phyloP scores from a whole-genome alignment of 441 rosid species.

The Geranium incanum region DNA sequence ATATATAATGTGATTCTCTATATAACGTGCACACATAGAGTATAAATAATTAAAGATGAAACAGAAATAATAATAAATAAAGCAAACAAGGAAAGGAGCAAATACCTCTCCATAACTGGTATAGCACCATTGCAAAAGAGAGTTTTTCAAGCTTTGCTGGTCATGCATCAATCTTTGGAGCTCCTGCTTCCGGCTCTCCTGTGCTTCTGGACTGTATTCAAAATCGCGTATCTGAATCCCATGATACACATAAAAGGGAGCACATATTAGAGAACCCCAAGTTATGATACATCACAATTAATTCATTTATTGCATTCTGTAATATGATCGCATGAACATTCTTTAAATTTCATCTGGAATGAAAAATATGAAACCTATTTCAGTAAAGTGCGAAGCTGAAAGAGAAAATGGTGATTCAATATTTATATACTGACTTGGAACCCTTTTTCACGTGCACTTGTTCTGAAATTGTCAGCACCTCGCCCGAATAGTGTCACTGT shows the following conservation, averaged over 20 bases:
- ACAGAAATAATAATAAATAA: background rate
- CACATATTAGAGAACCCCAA: slow-evolving; percentile 13
- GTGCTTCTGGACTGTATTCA: slow-evolving; percentile 84
- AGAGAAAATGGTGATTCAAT: background rate
- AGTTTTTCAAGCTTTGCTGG: slow-evolving; percentile 74
- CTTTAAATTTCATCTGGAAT: background rate
- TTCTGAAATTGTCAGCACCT: slow-evolving; percentile 86
- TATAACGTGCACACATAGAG: background rate
- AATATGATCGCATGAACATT: background rate
- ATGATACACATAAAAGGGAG: slow-evolving; percentile 16
- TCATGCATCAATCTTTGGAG: slow-evolving; percentile 64
- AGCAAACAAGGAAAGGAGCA: slow-evolving; percentile 6
- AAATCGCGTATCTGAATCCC: slow-evolving; percentile 74
- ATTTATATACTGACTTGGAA: slow-evolving; percentile 60
- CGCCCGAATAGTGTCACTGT: slow-evolving; percentile 76
- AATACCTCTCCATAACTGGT: slow-evolving; percentile 93
- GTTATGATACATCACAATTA: background rate
- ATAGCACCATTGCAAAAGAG: slow-evolving; percentile 97
- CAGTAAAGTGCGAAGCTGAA: background rate
- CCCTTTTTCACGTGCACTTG: slow-evolving; percentile 69
- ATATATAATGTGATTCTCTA: background rate
- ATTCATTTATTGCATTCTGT: background rate
- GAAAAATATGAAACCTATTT: background rate
- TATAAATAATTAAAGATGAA: background rate
- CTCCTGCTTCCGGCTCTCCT: slow-evolving; percentile 78